Base-by-base conservation (phyloP, 2,329 filamentous ascomycete genomes). In the Xylaria polymorpha region DNA sequence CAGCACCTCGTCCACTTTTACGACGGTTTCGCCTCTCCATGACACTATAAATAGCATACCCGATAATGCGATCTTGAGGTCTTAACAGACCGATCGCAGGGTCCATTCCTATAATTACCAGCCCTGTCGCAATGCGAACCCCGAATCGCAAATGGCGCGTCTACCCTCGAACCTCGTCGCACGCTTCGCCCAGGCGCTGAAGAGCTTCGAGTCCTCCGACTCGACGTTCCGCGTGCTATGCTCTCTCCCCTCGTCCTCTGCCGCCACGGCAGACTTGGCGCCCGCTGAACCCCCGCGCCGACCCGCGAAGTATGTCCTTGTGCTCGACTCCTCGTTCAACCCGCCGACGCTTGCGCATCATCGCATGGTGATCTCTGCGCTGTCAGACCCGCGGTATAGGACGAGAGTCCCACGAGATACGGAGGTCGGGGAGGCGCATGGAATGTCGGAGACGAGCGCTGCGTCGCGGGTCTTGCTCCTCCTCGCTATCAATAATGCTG, bases 301-400 rank as follows among this genome's bases (percentile, higher is more conserved):
- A n/a, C 65, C 72, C 2, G 74, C 74, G 0, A 72, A 69, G 25
- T 78, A 77, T 20, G 81, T 92, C 67, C 80, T 91, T 62, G 81
- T 91, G 64, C 84, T 91, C 56, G 90, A 92, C 79, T 90, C 89
- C 60, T 90, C 88, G 68, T 92, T 91, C 81, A 91, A 92, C 76
- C 90, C 90, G 32, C 90, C 90, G 0, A 91, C 90, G 0, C 80
- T 81, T 8, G 90, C 89, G 2, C 90, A 92, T 76, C 80, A 85
- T 51, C 81, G 80, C 66, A 90, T 92, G 83, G 86, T 85, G 0
- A 77, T 81, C 0, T 84, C 85, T 1, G 87, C 87, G 0, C 64
- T 72, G 6, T 60, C 70, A 18, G 64, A 74, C 22, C 55, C 71
- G 29, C 57, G 61, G 14, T 65, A 64, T 22, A 61, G n/a, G 43